Conservation (phyloP, 2,329 filamentous ascomycete species). For the Sporothrix euskadiensis region DNA sequence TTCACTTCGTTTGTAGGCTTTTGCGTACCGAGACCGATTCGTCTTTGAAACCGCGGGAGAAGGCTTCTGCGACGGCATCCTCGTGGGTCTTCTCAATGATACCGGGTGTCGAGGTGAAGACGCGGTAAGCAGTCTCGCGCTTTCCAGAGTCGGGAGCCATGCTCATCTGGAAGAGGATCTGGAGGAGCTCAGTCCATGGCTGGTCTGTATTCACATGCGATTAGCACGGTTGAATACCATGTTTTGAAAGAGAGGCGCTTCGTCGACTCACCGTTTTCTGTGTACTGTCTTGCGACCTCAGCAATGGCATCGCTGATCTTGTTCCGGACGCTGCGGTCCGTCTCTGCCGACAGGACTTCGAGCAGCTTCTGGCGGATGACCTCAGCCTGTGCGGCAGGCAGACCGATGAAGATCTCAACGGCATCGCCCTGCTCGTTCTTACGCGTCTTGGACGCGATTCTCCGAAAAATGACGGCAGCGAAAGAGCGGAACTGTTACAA, state of each 20-base stretch:
- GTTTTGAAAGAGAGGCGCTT: too few relatives aligned
- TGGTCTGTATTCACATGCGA: conserved; percentile 57
- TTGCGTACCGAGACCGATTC: conserved; percentile 71
- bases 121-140: conserved; percentile 89
- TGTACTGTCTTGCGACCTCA: conserved; percentile 91
- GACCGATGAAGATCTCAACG: conserved; percentile 81
- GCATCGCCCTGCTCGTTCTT: conserved; percentile 72
- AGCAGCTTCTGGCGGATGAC: conserved; percentile 84
- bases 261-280: conserved; percentile 72
- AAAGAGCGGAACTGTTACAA: conserved; percentile 77
- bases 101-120: conserved; percentile 90
- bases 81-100: conserved; percentile 97
- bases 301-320: conserved; percentile 98
- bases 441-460: conserved; percentile 84
- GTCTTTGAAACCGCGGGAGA: conserved; percentile 90
- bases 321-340: conserved; percentile 74
- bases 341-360: conserved; percentile 71
- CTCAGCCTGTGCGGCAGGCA: conserved; percentile 70
- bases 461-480: conserved; percentile 88
- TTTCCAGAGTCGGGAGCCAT: conserved; percentile 80
- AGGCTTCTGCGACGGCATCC: conserved; percentile 82
- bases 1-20: neutral
- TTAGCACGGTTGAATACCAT: neutral
- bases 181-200: conserved; percentile 85
- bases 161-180: conserved; percentile 83